Evolutionary conservation across 2,329 filamentous ascomycete species (phyloP).

Genomic region (Colletotrichum horii): DNA sequence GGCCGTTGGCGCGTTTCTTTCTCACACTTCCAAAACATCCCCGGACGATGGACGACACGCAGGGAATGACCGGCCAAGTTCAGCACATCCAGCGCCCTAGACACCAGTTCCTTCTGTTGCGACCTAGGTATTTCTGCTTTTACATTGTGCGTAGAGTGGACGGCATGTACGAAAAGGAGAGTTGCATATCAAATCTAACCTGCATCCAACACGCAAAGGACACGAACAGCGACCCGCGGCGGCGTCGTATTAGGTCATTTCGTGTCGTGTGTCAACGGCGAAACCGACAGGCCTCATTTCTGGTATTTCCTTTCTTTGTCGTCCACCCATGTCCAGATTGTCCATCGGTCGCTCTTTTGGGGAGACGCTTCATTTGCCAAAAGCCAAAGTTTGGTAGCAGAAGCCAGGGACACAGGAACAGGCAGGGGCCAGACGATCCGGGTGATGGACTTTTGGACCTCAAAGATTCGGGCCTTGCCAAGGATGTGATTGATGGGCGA

Average conservation of each 20-base stretch:
- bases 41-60: neutral
- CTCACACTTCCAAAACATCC: slow-evolving; percentile 15
- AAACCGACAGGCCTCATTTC: neutral
- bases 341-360: neutral
- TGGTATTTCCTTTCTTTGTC: neutral
- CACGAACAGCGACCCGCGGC: neutral
- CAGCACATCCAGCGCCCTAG: neutral
- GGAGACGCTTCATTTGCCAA: slow-evolving; percentile 12
- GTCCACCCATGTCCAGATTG: slow-evolving; percentile 6
- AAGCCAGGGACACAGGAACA: neutral
- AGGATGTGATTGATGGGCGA: slow-evolving; percentile 10
- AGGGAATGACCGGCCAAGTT: neutral
- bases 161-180: neutral
- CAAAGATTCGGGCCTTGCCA: neutral
- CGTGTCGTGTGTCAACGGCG: neutral
- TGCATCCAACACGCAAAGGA: neutral
- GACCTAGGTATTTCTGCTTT: neutral
- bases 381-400: neutral
- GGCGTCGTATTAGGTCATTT: slow-evolving; percentile 17
- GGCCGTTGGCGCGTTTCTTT: slow-evolving; percentile 17
- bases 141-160: neutral
- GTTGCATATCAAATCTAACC: neutral
- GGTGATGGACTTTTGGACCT: neutral
- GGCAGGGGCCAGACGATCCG: neutral
- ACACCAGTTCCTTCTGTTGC: neutral